Evolutionary conservation across 2,329 filamentous ascomycete genomes (phyloP), one percentile per base, ranked within the genome.

Genomic region (Blastomyces silverae): DNA sequence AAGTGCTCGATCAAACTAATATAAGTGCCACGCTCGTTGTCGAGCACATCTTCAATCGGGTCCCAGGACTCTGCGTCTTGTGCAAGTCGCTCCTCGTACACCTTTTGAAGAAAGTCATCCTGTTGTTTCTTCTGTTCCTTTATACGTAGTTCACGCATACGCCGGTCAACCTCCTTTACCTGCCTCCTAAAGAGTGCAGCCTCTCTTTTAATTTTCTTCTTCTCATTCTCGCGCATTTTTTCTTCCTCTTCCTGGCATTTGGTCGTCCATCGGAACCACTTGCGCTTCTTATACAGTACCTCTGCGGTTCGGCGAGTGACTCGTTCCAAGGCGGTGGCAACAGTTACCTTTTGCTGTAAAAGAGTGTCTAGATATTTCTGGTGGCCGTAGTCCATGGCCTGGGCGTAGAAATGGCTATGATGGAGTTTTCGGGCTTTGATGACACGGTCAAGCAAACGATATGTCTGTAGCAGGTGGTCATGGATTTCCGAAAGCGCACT

Each of bases 211-310:
- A 82, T 73, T 67, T 81, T 82, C 71, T 79, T 80, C 57, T 78
- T 78, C 69, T 83, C 81, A 56, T 78, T 81, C 11, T 82, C 80
- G 37, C 79, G 77, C 4, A 70, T 74, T 31, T 71, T 70, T 63
- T 82, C 81, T 70, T 82, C 80, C 37, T 78, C 74, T 20, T 79
- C 74, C 68, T 83, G 80, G 44, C 74, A 76, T 64, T 79, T 67
- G 17, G 76, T 73, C 6, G 82, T 74, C 80, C 80, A 82, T n/a
- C 73, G 71, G 67, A 77, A 81, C 80, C 81, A 83, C 66, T 81
- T 78, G 69, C 80, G 76, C 42, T 65, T 75, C 64, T 77, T 71
- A 68, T 81, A 81, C 56, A 81, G 71, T 11, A 82, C 73, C 62
- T 79, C 74, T 7, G 78, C 76, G 15, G 73, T 78, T 22, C 79